These are phyloP conservation scores for Hibiscus syriacus DNA, from an alignment of 345 rosid genomes.

Conservation along the genomic window DNA sequence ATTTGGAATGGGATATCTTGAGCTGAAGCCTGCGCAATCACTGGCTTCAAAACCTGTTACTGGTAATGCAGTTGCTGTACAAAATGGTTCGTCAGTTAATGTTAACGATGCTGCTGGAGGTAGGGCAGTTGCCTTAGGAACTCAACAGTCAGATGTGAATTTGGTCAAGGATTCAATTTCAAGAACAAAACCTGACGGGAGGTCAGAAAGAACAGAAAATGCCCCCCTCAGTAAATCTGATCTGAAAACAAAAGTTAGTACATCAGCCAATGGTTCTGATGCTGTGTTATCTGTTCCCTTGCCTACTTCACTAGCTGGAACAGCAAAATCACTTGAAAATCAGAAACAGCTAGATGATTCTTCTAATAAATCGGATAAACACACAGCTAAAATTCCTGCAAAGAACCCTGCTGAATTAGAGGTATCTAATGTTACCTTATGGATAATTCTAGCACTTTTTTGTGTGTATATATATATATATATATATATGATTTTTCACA, in stretches of 20 bases:
- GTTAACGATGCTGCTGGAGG: constrained; percentile 48
- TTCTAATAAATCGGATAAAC: constrained; percentile 42
- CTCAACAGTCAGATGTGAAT: constrained; percentile 56
- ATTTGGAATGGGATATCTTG: constrained; percentile 98
- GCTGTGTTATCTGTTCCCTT: constrained; percentile 29
- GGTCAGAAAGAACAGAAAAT: constrained; percentile 52
- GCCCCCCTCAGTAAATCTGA: constrained; percentile 47
- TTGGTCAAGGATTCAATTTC: constrained; percentile 50
- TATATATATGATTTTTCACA: constrained; percentile 5
- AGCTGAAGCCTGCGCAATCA: constrained; percentile 66
- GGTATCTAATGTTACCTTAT: constrained; percentile 31
- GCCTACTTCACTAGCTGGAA: constrained; percentile 32
- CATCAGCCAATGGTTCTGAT: constrained; percentile 43
- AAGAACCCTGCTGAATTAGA: constrained; percentile 57
- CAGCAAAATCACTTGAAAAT: constrained; percentile 32
- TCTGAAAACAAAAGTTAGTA: constrained; percentile 48
- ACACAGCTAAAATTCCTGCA: constrained; percentile 30
- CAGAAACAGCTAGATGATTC: constrained; percentile 56
- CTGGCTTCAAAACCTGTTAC: constrained; percentile 48
- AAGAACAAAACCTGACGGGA: constrained; percentile 68
- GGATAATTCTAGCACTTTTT: neutral
- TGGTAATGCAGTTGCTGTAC: constrained; percentile 29
- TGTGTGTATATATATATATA: neutral
- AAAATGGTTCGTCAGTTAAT: constrained; percentile 42
- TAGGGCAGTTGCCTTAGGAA: constrained; percentile 23